Evolutionary conservation across 345 rosid species (phyloP).

Genomic region (Salix exigua): DNA sequence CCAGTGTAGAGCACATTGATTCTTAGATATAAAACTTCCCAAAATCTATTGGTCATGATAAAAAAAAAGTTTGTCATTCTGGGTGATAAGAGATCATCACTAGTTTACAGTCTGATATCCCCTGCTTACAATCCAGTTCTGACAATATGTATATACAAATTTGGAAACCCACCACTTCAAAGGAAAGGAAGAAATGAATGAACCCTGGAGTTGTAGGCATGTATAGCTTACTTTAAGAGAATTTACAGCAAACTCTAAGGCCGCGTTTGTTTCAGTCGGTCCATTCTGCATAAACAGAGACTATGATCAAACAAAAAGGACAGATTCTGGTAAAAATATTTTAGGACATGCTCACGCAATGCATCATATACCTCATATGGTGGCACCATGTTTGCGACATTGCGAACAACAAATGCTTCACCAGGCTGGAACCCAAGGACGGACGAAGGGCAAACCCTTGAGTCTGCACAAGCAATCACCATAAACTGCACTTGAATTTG

Average conservation of each 20-base stretch:
- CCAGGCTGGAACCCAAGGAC: slow-evolving; percentile 94
- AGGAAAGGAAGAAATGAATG: background rate
- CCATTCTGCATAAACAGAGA: slow-evolving; percentile 57
- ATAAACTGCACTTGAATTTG: slow-evolving; percentile 61
- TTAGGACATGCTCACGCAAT: background rate
- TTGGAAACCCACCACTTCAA: background rate
- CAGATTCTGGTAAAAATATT: background rate
- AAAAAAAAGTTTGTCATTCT: background rate
- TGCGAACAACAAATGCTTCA: slow-evolving; percentile 87
- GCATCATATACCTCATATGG: slow-evolving; percentile 57
- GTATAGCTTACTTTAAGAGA: slow-evolving; percentile 55
- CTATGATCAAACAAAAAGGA: background rate
- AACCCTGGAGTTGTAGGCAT: background rate
- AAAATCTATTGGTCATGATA: background rate
- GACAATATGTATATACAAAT: background rate
- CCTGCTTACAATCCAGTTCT: background rate
- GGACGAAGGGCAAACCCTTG: slow-evolving; percentile 92
- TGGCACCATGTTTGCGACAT: slow-evolving; percentile 89
- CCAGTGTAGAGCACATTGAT: background rate
- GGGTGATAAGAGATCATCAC: background rate
- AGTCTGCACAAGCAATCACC: slow-evolving; percentile 97
- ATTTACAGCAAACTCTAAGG: slow-evolving; percentile 88
- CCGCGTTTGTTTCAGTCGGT: slow-evolving; percentile 94
- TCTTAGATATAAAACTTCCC: background rate
- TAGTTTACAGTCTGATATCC: background rate